Evolutionary conservation across 495 filamentous ascomycete species (phyloP), one percentile per base, ranked within the genome.

Genomic region (Chaetomidium leptoderma): DNA sequence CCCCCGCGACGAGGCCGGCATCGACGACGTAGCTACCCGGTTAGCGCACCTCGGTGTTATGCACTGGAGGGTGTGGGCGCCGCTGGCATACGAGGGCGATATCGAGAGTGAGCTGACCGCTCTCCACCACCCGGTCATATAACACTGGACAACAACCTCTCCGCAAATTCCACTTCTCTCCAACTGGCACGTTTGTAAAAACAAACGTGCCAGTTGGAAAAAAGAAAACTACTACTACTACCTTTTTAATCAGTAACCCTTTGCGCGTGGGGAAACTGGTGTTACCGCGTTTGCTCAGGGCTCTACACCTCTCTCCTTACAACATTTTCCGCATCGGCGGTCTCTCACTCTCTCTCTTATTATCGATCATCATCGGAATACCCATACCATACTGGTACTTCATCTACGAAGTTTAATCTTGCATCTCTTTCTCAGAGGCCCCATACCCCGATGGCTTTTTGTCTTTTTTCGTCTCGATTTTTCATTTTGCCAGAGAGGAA

Each of bases 41-140:
- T 74, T 93, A 37, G 84, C 90, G 11, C 91, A 95, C 62, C 81
- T 96, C 40, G 83, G 84, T 9, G 78, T 91, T 19, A 71, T 95
- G 23, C 90, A 96, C 69, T 96, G 91, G 91, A 78, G 86, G 48
- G 85, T 95, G 3, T 96, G 91, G 91, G 85, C 82, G 6, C 83
- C 84, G 30, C 70, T 89, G 45, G 81, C 83, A 0, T 95, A 89
- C 66, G 63, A 74, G 1, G 65, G 59, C 8, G 74, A 74, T 21
- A 44, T 54, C 13, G 52, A 44, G 52, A 23, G 52, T 40, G 52
- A 54, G 39, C 13, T 45, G 27, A 33, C 8, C 29, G n/a, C 27
- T 1, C 30, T 54, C 6, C 52, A 54, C 3, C 23, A 35, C 27
- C 17, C 27, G 24, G 19, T 42, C 24, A n/a, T 53, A n/a, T 53